Evolutionary conservation across 257 asterid species (phyloP), one percentile per base, ranked within the genome.

Genomic region (Ballota nigra): DNA sequence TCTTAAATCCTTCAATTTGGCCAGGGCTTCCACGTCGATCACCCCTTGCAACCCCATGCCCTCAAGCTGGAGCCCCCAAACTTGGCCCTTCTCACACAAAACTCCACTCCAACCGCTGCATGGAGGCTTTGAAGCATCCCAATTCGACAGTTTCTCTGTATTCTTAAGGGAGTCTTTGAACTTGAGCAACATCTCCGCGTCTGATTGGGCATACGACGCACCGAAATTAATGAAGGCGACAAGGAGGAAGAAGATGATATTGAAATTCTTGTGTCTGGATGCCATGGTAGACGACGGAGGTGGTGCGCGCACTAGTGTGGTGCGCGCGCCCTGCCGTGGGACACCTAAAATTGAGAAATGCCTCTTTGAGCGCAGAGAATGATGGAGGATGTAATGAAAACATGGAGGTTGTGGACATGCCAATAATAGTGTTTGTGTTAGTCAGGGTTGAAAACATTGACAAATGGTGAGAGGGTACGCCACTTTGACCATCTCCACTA

Each of bases 51-150:
- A 24, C 0, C 85, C 91, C 85, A 84, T 72, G 5, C 68, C 43
- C 80, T 85, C 86, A 0, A 89, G 86, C 68, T 81, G 71, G 45
- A 88, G 66, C 1, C 88, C 88, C 79, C 80, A 78, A 8, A 88
- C 81, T 0, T 33, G 53, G 0, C 88, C 88, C 3, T 66, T 70
- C 24, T 45, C 79, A 23, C 95, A 88, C 24, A 77, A 5, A 3
- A 88, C 76, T 33, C 85, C 86, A 1, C 5, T 52, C 92, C 90
- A 88, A 7, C 83, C 78, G 0, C 47, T 58, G 78, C 95, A 88
- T 0, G 95, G 90, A 3, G 76, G 51, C 16, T 49, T 38, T 9
- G 79, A 38, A 0, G 5, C 8, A 45, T 69, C 77, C 92, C 95
- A 88, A 16, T 67, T 59, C 13, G 81, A 49, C 52, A 86, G 19